Base-by-base conservation (phyloP, 495 filamentous ascomycete genomes). In the Pseudoneurospora amorphoporcata region DNA sequence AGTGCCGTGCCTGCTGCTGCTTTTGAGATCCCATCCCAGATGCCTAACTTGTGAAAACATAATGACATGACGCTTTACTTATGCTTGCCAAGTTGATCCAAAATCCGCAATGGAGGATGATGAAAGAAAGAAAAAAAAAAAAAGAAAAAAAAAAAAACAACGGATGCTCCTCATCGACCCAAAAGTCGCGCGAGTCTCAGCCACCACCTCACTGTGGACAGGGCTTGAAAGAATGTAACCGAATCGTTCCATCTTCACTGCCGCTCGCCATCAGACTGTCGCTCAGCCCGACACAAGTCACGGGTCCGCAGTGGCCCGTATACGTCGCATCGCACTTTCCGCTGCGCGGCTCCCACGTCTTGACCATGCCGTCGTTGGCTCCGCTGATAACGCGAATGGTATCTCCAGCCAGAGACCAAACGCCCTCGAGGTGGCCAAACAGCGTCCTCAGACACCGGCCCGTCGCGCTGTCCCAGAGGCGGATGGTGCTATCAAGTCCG, bases 361-460 rank as follows among this genome's bases (percentile, higher is more conserved):
- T 98, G 69, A 97, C 92, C 90, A 94, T 98, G 43, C 92, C 89
- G 81, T 99, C 95, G 81, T 98, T 91, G 41, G 92, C 91, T 12
- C 94, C 95, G 70, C 90, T 92, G 41, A 98, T 93, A 39, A 97
- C 88, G 17, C 95, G 89, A 41, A 99, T 84, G 0, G 92, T 94
- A 79, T 99, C 96, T 2, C 92, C 96, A 2, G 92, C 94, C 6
- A 99, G 86, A 10, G 92, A 91, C 95, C 95, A 99, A 32, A 99
- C 90, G 35, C 95, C 95, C 79, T 98, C 95, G 32, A 99, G 84
- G 75, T 99, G 95, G 0, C 95, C 95, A 73, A 98, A 99, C 82
- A 97, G 95, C 4, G 93, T 98, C 70, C 92, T 92, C 10, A 97
- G 83, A 77, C 93, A 97, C 74, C 86, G 84, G 65, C 92, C 94